Evolutionary conservation across 495 filamentous ascomycete genomes (phyloP), one percentile per base, ranked within the genome.

Genomic region (Penicillium dipodomyicola): DNA sequence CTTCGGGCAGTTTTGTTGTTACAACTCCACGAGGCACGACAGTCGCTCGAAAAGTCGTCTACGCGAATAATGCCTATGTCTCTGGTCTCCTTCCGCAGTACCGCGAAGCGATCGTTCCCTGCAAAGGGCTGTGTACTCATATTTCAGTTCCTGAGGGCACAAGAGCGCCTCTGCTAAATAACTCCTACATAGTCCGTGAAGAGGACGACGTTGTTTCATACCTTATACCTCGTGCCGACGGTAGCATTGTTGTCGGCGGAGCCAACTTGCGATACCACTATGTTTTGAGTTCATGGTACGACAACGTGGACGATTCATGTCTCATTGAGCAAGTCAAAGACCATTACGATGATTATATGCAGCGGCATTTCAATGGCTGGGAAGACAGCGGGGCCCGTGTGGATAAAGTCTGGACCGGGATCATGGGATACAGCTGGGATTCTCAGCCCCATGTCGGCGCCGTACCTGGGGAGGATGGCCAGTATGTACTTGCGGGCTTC

Each of bases 61-160:
- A 89, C 46, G 88, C 87, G 25, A 91, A 86, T 30, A 92, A 92
- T 54, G 88, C 84, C 22, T 90, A 90, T 61, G 84, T 86, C 2
- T 80, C 84, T 2, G 73, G 71, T 15, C 68, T 91, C 12, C 74
- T 81, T 40, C 77, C 80, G 5, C 62, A 72, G 19, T 81, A 90
- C 49, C 77, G 79, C 52, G 78, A 80, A n/a, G 61, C 78, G 17
- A 83, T 90, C 46, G 80, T 90, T 4, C 88, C 87, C 1, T 67
- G 67, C 57, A 70, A 71, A 49, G 71, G 69, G 2, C 65, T 89
- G 17, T 78, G 86, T 25, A 85, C 85, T n/a, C 85, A 87, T 57
- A 81, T 90, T 45, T 81, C 82, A 0, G 82, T 84, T 7, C 87
- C 42, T 60, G 75, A 43, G 80, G 87, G 7, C 82, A 83, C 58